Evolutionary conservation across 352 stramenopile species (phyloP), one percentile per base, ranked within the genome.

Genomic region (Phytophthora capsici): DNA sequence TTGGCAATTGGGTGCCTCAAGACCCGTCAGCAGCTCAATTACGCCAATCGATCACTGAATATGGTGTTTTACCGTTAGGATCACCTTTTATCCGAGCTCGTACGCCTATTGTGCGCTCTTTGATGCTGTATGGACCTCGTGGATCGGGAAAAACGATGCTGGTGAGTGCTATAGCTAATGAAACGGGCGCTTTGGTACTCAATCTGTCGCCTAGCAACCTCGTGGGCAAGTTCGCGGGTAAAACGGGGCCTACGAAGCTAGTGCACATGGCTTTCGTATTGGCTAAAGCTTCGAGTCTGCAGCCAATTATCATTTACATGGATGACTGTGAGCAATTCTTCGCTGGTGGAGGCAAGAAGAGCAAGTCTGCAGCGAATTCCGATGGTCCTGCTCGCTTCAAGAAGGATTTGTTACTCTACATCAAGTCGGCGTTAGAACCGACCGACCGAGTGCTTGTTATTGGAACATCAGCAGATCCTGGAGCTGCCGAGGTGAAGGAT

Each of bases 181-280:
- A 99, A 73, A 90, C 84, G 0, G 83, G 91, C 52, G 96, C 96
- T 2, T 84, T 97, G 0, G 96, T 99, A 73, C 79, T 99, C 26
- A 98, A 98, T 66, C 72, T 99, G 13, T 96, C 95, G 49, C 80
- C 97, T 23, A 90, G 65, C 37, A 96, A 96, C 50, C 86, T 99
- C 46, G 87, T 93, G 60, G 89, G 93, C 64, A 99, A 99, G 71
- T 99, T 96, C 64, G 53, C 72, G 13, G 95, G 85, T 26, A 98
- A 98, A 51, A 94, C 81, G 6, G 94, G 90, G 0, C 84, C 93
- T 0, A 98, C 90, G 1, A 98, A 98, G 63, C 79, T 98, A 25
- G 75, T 98, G 26, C 95, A 99, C 75, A 98, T 98, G 90, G 86
- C 84, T n/a, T 98, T 98, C 58, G 70, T 87, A 38, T 73, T 99